Conservation (phyloP, 2,329 filamentous ascomycete species). For the Fusarium pseudoanthophilum region DNA sequence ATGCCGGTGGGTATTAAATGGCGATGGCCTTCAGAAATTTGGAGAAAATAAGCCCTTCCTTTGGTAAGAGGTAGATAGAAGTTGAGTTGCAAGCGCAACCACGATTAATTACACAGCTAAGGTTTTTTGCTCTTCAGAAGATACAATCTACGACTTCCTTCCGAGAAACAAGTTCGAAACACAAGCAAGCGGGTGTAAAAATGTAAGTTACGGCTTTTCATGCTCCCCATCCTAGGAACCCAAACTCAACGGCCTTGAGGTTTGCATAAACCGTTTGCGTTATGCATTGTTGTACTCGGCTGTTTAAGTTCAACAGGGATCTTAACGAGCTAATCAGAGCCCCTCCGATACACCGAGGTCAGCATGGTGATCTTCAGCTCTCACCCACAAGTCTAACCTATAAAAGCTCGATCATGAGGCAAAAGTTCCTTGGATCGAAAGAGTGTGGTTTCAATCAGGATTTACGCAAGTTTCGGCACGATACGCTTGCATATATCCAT, state of each 20-base stretch:
- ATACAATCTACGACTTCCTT: not conserved
- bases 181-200: no score
- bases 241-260: not conserved
- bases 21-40: accelerated
- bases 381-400: not conserved
- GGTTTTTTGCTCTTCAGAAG: no score
- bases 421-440: not conserved
- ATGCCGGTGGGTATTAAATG: accelerated
- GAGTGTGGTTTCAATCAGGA: not conserved
- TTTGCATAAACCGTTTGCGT: not conserved
- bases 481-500: not conserved
- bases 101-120: no score
- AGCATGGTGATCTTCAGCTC: not conserved
- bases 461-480: no score
- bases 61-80: not conserved
- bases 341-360: not conserved
- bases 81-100: not conserved
- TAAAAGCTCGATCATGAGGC: not conserved
- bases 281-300: not conserved
- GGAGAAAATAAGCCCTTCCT: accelerated
- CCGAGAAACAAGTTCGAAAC: no score
- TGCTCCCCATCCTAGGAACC: not conserved
- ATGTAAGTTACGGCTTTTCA: not conserved
- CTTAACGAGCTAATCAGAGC: not conserved
- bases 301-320: not conserved